A percentile compares a stretch with the other conserved stretches of the same genome.
phyloP scores from a whole-genome alignment of 2,329 filamentous ascomycete genomes.

The Paecilomyces variotii region DNA sequence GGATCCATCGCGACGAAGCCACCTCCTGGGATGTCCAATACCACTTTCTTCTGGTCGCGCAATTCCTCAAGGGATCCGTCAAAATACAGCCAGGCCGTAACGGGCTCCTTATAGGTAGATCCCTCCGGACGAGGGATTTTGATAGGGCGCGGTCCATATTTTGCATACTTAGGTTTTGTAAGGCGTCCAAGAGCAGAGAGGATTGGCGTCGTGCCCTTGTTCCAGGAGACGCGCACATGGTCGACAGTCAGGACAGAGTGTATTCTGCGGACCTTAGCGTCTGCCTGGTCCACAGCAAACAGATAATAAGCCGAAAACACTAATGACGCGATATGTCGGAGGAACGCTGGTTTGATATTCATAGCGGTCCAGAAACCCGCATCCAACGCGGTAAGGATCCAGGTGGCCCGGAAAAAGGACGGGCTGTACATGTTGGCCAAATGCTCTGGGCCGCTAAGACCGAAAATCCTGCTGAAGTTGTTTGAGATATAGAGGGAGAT shows the following conservation, averaged over 20 bases:
- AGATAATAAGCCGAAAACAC: slow-evolving; percentile 86
- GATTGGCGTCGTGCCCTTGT: slow-evolving; percentile 86
- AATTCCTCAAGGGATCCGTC: slow-evolving; percentile 76
- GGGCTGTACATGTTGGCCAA: slow-evolving; percentile 88
- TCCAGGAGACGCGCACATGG: slow-evolving; percentile 88
- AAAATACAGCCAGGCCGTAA: slow-evolving; percentile 87
- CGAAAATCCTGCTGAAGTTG: slow-evolving; percentile 88
- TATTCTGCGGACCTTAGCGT: slow-evolving; percentile 92
- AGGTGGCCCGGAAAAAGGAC: slow-evolving; percentile 91
- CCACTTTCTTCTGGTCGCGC: slow-evolving; percentile 64
- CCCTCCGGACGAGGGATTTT: slow-evolving; percentile 72
- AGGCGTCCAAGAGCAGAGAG: slow-evolving; percentile 63
- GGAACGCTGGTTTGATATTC: slow-evolving; percentile 71
- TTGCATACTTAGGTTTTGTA: slow-evolving; percentile 69
- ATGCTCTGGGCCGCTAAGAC: slow-evolving; percentile 85
- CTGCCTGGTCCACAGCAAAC: slow-evolving; percentile 83
- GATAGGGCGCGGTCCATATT: slow-evolving; percentile 72
- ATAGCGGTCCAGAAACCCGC: slow-evolving; percentile 99
- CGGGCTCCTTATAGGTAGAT: slow-evolving; percentile 75
- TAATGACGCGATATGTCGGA: slow-evolving; percentile 74
- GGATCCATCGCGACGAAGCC: slow-evolving; percentile 97
- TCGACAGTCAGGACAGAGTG: slow-evolving; percentile 80
- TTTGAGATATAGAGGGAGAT: slow-evolving; percentile 84
- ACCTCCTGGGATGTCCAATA: slow-evolving; percentile 86
- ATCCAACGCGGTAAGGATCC: slow-evolving; percentile 92